Percentiles rank a stretch among this genome's conserved stretches.
Conservation (phyloP, 257 asterid genomes). For the Rhazya stricta region DNA sequence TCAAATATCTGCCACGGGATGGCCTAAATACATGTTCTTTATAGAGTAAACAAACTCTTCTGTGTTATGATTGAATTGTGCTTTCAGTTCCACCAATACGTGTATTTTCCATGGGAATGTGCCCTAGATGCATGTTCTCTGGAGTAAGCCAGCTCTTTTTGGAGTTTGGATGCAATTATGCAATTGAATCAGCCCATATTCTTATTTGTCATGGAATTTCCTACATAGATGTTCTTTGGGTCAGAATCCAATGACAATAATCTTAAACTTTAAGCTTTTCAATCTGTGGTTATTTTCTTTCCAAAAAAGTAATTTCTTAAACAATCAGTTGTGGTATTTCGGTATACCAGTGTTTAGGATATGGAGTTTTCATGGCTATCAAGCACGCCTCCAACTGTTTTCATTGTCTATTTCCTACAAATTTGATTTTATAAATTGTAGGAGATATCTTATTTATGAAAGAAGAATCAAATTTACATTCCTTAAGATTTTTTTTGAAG, state of each 20-base stretch:
- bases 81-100: neutral
- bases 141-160: neutral
- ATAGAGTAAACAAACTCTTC: neutral
- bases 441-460: neutral
- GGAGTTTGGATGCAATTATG: neutral
- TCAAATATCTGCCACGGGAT: neutral
- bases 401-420: neutral
- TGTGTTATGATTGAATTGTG: neutral
- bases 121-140: neutral
- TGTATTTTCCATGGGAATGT: neutral
- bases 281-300: neutral
- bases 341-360: neutral
- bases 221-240: neutral
- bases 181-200: neutral
- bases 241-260: neutral
- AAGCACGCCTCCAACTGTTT: neutral
- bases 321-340: neutral
- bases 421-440: neutral
- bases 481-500: neutral
- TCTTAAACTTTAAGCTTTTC: neutral
- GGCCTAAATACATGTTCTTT: neutral
- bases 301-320: neutral
- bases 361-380: neutral
- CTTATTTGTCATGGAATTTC: neutral
- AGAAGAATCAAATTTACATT: neutral